Evolutionary conservation across 768 basidiomycete genomes (phyloP).

Genomic region (Hygrocybe coccinea): DNA sequence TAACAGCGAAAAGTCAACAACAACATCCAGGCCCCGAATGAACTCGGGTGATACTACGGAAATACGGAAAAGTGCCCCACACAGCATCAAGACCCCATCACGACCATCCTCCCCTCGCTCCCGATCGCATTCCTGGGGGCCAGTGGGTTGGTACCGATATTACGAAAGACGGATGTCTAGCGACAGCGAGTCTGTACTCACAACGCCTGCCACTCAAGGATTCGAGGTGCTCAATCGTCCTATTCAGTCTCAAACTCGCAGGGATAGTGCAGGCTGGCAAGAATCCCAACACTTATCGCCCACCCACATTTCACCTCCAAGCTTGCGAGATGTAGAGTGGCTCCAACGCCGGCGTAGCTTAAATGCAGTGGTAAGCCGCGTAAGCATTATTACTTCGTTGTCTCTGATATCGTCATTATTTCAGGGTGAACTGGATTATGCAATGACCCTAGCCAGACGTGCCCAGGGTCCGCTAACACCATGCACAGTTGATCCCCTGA

Average conservation of each 20-base stretch:
- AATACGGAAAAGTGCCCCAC: constrained; percentile 24
- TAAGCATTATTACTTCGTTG: neutral
- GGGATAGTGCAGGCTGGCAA: constrained; percentile 29
- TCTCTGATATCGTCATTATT: constrained; percentile 8
- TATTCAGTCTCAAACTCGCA: constrained; percentile 27
- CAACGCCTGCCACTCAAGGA: constrained; percentile 35
- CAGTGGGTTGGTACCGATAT: constrained; percentile 38
- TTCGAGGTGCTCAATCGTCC: constrained; percentile 55
- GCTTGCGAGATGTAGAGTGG: constrained; percentile 74
- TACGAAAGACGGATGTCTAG: constrained; percentile 43
- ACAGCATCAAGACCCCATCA: constrained; percentile 37
- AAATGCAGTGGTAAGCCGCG: constrained; percentile 58
- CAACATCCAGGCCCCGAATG: constrained; percentile 9
- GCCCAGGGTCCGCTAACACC: constrained; percentile 46
- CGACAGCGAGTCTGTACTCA: constrained; percentile 43
- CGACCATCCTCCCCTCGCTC: constrained; percentile 41
- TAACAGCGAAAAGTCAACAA: constrained; percentile 13
- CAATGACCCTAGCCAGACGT: constrained; percentile 52
- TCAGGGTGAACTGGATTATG: constrained; percentile 73
- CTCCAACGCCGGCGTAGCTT: constrained; percentile 67
- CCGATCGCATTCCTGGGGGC: constrained; percentile 49
- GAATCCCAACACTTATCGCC: constrained; percentile 9
- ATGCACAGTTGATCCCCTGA: constrained; percentile 43
- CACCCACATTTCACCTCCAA: constrained; percentile 38
- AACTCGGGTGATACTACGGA: neutral